Conservation (phyloP, 2,329 filamentous ascomycete species). For the Venturia effusa region DNA sequence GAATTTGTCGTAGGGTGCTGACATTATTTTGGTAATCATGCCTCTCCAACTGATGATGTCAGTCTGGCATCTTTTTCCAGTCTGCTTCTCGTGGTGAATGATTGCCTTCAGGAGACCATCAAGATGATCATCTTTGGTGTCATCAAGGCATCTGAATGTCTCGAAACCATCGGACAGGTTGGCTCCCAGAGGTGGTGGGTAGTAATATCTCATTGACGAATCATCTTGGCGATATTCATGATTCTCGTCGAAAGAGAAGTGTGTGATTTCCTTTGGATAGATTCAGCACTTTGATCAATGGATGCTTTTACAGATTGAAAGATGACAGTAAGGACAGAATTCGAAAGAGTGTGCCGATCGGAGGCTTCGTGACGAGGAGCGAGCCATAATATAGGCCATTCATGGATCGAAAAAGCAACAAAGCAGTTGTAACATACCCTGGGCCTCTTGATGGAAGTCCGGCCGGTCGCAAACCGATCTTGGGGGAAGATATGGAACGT, state of each 20-base stretch:
- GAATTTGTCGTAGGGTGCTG: conserved; percentile 67
- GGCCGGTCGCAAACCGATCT: neutral
- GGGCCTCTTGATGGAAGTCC: conserved; percentile 6
- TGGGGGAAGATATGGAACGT: neutral
- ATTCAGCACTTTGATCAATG: neutral
- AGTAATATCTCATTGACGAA: conserved; percentile 79
- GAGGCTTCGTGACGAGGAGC: neutral
- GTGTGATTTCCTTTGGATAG: conserved; percentile 63
- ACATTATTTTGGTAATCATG: conserved; percentile 99
- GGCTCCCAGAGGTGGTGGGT: conserved; percentile 58
- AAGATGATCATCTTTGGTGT: conserved; percentile 74
- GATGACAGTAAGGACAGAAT: neutral
- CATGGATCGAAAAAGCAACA: neutral
- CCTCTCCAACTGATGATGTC: conserved; percentile 89
- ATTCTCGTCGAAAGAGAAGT: conserved; percentile 84
- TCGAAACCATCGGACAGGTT: conserved; percentile 76
- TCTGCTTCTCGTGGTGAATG: conserved; percentile 58
- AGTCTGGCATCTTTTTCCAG: conserved; percentile 56
- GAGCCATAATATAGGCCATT: neutral
- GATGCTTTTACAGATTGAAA: neutral
- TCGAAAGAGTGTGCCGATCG: neutral
- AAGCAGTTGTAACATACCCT: neutral
- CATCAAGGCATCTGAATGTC: conserved; percentile 72
- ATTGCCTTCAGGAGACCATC: conserved; percentile 73
- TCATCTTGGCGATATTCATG: conserved; percentile 68